Evolutionary conservation across 352 stramenopile genomes (phyloP), one percentile per base, ranked within the genome.

Genomic region (Globisporangium sylvaticum): DNA sequence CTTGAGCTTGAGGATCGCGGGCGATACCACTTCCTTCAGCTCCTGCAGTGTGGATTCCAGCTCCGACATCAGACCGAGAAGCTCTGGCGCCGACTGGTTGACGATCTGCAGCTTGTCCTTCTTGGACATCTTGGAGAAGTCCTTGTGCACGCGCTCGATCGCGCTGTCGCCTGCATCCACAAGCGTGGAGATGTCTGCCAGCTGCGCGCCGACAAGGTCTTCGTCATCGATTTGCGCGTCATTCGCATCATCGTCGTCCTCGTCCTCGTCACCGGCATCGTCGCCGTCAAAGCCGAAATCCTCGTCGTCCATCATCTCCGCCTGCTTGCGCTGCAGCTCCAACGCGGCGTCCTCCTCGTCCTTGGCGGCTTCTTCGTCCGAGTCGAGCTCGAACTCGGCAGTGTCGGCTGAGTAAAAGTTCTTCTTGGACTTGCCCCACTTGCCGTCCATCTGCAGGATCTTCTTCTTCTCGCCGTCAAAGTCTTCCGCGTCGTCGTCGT

Each of bases 71-170:
- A 96, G 71, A 4, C 88, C 88, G 5, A 94, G 67, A 22, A 96
- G 72, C 67, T 96, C 88, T 0, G 88, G 88, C 2, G 86, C 82
- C 1, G 84, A 73, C 82, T 94, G 81, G 63, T 92, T 92, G 27
- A 96, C 85, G 58, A 96, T 90, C 69, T 90, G 80, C 22, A 95
- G 75, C 71, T 95, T 94, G 68, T 93, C 84, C 61, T 93, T 92
- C 79, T 90, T 92, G 58, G 83, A 84, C 73, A 96, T 78, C 70
- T 92, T 94, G 27, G 82, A 92, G 46, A 93, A 94, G 65, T 94
- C 86, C 65, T 86, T 92, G 31, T 81, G 80, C 59, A 94, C 83
- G 44, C 86, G 78, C 48, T 94, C 84, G n/a, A 94, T 68, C 20
- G 84, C 68, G 20, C 68, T 70, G 1, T 67, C 62, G 8, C 78